Percentiles rank a stretch among this genome's conserved stretches.
Evolutionary conservation across 2,329 filamentous ascomycete genomes (phyloP).

Genomic region (Cryphonectria naterciae): DNA sequence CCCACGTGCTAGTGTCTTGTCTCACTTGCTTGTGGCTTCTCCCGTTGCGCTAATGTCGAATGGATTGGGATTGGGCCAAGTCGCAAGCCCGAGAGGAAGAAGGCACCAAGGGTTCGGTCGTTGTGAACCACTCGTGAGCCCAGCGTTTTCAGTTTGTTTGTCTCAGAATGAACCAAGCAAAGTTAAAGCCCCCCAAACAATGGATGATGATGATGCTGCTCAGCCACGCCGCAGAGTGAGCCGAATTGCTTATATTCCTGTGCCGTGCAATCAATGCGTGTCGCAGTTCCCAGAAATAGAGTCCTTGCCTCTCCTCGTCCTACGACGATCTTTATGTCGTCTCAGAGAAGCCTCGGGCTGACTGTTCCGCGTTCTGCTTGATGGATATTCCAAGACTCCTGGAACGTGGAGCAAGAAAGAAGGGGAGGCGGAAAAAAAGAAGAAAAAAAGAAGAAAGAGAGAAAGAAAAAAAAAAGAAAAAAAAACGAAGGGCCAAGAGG

Average conservation of each 20-base stretch:
- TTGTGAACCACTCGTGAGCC: conserved; percentile 2
- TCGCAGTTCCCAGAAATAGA: not conserved
- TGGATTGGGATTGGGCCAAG: not conserved
- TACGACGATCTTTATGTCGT: not conserved
- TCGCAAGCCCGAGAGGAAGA: not conserved
- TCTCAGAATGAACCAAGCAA: not conserved
- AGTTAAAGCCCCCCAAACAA: not conserved
- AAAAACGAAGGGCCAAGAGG: not conserved
- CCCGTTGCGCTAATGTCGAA: not conserved
- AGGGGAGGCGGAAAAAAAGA: not conserved
- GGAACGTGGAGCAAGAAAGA: not conserved
- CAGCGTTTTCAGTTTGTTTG: conserved; percentile 2
- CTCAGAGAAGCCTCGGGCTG: too few relatives aligned
- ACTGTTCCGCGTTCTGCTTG: not conserved
- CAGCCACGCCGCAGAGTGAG: conserved; percentile 22
- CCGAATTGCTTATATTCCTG: conserved; percentile 11
- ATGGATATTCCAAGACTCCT: not conserved
- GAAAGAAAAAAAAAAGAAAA: not conserved
- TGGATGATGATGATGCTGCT: conserved; percentile 8
- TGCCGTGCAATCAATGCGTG: not conserved
- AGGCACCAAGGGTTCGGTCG: not conserved
- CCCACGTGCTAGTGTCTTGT: not conserved
- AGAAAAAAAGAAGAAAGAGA: not conserved
- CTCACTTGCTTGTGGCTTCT: not conserved
- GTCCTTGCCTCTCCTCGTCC: conserved; percentile 7